Conservation (phyloP, 148 eudicot genomes). For the Linanthus parryae region DNA sequence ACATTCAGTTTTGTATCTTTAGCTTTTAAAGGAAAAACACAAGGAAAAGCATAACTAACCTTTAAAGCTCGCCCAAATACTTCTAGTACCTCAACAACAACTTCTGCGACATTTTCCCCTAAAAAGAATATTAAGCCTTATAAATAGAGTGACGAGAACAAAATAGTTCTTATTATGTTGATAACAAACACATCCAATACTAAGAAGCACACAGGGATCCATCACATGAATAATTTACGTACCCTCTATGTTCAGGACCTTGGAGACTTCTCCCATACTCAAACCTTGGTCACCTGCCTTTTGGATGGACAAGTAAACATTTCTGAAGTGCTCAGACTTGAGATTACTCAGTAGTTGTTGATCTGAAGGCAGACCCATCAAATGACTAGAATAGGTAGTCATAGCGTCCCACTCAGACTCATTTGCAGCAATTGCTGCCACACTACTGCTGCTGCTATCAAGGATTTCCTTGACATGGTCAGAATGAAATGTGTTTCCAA, state of each 20-base stretch:
- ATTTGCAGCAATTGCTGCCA: conserved; percentile 23
- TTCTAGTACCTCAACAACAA: conserved; percentile 63
- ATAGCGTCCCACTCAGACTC: conserved; percentile 78
- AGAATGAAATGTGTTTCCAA: conserved; percentile 15
- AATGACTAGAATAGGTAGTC: conserved; percentile 41
- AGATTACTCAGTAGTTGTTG: conserved; percentile 20
- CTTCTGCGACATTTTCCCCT: conserved; percentile 46
- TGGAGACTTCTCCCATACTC: conserved; percentile 58
- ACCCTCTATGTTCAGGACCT: conserved; percentile 52
- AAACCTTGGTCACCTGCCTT: conserved; percentile 94
- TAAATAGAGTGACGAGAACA: neutral
- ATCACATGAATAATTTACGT: neutral
- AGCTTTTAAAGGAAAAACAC: too few relatives aligned
- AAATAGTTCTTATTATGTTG: neutral
- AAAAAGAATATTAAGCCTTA: conserved; percentile 16
- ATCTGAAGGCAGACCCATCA: conserved; percentile 23
- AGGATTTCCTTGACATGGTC: conserved; percentile 29
- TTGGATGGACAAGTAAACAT: conserved; percentile 49
- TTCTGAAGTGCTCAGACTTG: conserved; percentile 46
- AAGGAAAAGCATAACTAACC: conserved; percentile 34
- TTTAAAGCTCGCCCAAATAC: conserved; percentile 70
- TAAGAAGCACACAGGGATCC: neutral
- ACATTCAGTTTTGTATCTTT: too few relatives aligned
- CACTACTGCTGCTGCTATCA: conserved; percentile 28
- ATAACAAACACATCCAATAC: conserved; percentile 7